A percentile compares a stretch with the other conserved stretches of the same genome.
phyloP scores from a whole-genome alignment of 805 yeast species.

The Kazachstania taianensis region DNA sequence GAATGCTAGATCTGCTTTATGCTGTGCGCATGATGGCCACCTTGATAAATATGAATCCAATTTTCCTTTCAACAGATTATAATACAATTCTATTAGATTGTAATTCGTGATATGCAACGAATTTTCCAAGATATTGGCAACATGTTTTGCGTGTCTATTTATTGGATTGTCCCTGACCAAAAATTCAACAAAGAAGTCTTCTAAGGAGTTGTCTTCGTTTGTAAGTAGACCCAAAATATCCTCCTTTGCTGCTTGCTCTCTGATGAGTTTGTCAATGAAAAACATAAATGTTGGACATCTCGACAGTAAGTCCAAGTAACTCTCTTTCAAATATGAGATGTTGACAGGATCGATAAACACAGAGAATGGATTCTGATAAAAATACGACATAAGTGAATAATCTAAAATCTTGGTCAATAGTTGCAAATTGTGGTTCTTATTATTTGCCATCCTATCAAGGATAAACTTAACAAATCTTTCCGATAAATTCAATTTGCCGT shows the following conservation, averaged over 20 bases:
- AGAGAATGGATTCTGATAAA: conserved; percentile 28
- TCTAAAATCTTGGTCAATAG: conserved; percentile 26
- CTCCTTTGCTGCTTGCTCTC: conserved; percentile 18
- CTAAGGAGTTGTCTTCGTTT: conserved; percentile 18
- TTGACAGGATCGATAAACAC: conserved; percentile 29
- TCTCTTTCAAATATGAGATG: conserved; percentile 19
- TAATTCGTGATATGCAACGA: conserved; percentile 19
- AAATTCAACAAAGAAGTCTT: conserved; percentile 27
- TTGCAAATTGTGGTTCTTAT: conserved; percentile 25
- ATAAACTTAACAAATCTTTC: conserved; percentile 23
- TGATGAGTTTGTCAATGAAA: conserved; percentile 25
- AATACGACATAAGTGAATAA: conserved; percentile 28
- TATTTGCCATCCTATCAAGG: conserved; percentile 26
- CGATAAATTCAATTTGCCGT: conserved; percentile 27
- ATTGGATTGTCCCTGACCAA: conserved; percentile 28
- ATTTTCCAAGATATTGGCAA: conserved; percentile 19
- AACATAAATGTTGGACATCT: conserved; percentile 29
- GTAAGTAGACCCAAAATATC: conserved; percentile 20
- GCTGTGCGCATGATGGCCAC: conserved; percentile 21
- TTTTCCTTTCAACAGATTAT: conserved; percentile 20
- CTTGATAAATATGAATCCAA: conserved; percentile 14
- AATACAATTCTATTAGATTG: conserved; percentile 25
- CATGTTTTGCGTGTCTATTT: conserved; percentile 24
- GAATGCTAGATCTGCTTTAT: conserved; percentile 16
- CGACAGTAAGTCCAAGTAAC: conserved; percentile 18